Conservation (phyloP, 2,329 filamentous ascomycete species). For the Escovopsis weberi region DNA sequence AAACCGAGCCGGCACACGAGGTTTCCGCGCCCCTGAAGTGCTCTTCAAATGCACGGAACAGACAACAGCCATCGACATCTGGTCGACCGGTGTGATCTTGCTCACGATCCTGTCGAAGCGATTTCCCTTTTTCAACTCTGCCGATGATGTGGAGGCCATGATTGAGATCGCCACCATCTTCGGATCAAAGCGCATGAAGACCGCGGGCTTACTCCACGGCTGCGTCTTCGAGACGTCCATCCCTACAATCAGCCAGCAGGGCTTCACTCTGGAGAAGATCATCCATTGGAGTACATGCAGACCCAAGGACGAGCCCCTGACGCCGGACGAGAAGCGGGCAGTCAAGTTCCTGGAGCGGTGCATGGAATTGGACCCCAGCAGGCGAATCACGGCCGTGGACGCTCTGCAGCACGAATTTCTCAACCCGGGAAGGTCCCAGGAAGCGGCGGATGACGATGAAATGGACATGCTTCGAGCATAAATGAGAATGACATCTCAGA, state of each 20-base stretch:
- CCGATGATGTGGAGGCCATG: slow-evolving; percentile 95
- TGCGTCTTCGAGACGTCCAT: slow-evolving; percentile 87
- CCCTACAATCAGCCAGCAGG: slow-evolving; percentile 72
- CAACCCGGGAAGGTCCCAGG: slow-evolving; percentile 17
- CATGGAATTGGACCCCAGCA: slow-evolving; percentile 61
- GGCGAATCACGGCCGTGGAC: slow-evolving; percentile 59
- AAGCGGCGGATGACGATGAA: slow-evolving; percentile 34
- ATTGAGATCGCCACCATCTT: slow-evolving; percentile 97
- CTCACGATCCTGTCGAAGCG: slow-evolving; percentile 84
- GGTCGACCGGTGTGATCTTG: slow-evolving; percentile 93
- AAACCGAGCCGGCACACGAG: slow-evolving; percentile 86
- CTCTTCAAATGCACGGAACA: slow-evolving; percentile 95
- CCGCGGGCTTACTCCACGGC: slow-evolving; percentile 70
- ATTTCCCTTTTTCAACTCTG: slow-evolving; percentile 97
- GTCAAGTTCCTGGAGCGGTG: slow-evolving; percentile 57
- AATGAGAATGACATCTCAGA: neutral
- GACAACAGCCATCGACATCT: slow-evolving; percentile 87
- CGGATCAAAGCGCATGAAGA: slow-evolving; percentile 69
- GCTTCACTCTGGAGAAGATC: slow-evolving; percentile 84
- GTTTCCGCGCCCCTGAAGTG: slow-evolving; percentile 92
- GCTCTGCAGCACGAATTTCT: slow-evolving; percentile 63
- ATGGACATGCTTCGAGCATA: slow-evolving; percentile 32
- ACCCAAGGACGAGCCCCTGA: slow-evolving; percentile 42
- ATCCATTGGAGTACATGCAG: slow-evolving; percentile 88
- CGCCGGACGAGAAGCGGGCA: slow-evolving; percentile 55